Evolutionary conservation across 225 moss, liverwort and hornwort species (phyloP).

Genomic region (Bryum argenteum): DNA sequence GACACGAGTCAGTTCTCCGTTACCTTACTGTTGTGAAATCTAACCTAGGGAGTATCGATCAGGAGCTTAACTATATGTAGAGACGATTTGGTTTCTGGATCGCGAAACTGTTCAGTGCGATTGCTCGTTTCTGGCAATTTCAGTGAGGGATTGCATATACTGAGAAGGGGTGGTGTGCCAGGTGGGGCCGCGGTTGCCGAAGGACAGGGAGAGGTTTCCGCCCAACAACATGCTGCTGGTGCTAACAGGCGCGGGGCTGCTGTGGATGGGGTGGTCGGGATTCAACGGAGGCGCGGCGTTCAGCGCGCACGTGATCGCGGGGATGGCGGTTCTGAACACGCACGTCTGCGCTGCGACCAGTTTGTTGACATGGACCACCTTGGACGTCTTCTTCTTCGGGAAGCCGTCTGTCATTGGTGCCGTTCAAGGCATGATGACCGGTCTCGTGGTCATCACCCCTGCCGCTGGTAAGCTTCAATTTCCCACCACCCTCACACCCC

Average conservation of each 20-base stretch:
- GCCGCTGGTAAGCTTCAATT: slow-evolving; percentile 28
- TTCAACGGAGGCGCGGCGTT: slow-evolving; percentile 46
- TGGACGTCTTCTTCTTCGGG: slow-evolving; percentile 51
- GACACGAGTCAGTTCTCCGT: no score
- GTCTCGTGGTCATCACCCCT: slow-evolving; percentile 43
- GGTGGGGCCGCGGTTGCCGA: slow-evolving; percentile 45
- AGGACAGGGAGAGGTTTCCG: slow-evolving; percentile 45
- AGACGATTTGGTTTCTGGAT: no score
- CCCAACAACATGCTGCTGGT: slow-evolving; percentile 52
- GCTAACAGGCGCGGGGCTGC: slow-evolving; percentile 42
- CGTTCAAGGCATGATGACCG: slow-evolving; percentile 50
- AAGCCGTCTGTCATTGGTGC: slow-evolving; percentile 48
- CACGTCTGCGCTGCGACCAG: slow-evolving; percentile 47
- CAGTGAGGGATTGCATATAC: no score
- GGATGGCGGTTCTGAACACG: slow-evolving; percentile 47
- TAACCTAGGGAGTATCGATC: no score
- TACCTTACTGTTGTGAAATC: no score
- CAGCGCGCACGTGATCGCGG: slow-evolving; percentile 30
- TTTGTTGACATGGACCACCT: slow-evolving; percentile 40
- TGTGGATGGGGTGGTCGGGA: slow-evolving; percentile 54
- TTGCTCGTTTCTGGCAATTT: no score
- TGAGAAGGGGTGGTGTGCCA: neutral
- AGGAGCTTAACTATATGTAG: no score
- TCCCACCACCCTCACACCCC: no score
- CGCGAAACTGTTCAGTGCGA: no score